Base-by-base conservation (phyloP, 768 basidiomycete genomes). In the Nidula microcarpa region DNA sequence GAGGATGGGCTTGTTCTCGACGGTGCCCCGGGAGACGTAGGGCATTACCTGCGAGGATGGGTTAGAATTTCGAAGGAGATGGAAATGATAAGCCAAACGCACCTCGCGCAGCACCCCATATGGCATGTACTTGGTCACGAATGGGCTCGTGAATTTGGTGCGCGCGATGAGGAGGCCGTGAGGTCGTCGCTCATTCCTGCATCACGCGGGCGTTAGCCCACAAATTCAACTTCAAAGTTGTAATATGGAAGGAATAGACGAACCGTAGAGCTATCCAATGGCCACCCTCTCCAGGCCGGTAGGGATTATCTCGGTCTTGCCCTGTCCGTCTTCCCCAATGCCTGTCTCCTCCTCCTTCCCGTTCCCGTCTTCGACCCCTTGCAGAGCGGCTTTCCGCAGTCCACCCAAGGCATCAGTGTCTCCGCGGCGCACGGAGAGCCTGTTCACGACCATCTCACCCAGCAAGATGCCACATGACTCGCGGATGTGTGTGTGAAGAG, bases 1-100 rank as follows among this genome's bases (percentile, higher is more conserved):
- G 30, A 98, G 79, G 2, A 97, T 78, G 0, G 87, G 86, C 68
- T 93, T 95, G 74, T 98, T 97, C 82, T 97, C 94, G 44, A 94
- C 85, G 0, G 94, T 94, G 13, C 95, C 77, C 33, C 94, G 80
- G 41, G 87, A 80, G 7, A 97, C 79, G 66, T 96, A 98, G 0
- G 95, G 94, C 84, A 96, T 87, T 8, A 93, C 89, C 84, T 89
- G 49, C 1, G 23, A 47, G 18, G 45, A 7, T 33, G 32, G 53
- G 51, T 50, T 5, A 3, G 10, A 16, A 6, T 41, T 6, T 47
- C 56, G 17, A 58, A 47, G 7, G 14, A 10, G 23, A 11, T n/a
- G n/a, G n/a, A 33, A 47, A 14, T 32, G 41, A 32, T 14, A 47
- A 5, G 13, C 32, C 17, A 50, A 33, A 44, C 66, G 60, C 47